Percentiles rank a stretch among this genome's conserved stretches.
Evolutionary conservation across 73 alveolate genomes (phyloP).

Genomic region (Paraurostyla sp.): DNA sequence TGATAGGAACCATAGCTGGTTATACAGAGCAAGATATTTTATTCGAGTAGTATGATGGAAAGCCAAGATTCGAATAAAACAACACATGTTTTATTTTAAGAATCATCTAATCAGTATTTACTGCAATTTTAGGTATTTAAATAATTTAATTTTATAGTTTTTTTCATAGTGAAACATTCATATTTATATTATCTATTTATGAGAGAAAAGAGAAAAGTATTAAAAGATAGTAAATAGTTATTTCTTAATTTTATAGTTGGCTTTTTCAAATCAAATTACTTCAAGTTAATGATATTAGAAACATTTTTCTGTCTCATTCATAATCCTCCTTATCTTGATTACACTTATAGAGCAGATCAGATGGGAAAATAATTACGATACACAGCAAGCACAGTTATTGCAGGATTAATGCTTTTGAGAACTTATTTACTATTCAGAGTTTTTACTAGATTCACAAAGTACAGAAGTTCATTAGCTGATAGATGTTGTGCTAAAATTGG

Average conservation of each 20-base stretch:
- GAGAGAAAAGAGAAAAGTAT: constrained; percentile 24
- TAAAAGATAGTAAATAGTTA: constrained; percentile 1
- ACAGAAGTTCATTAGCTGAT: constrained; percentile 56
- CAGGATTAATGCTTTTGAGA: constrained; percentile 54
- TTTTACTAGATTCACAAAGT: constrained; percentile 55
- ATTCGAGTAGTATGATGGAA: not conserved
- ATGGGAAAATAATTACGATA: constrained; percentile 64
- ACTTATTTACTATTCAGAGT: constrained; percentile 40
- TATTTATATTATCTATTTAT: not conserved
- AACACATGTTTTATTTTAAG: not conserved
- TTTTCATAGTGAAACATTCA: not conserved
- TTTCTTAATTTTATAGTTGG: constrained; percentile 29
- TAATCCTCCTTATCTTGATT: constrained; percentile 36
- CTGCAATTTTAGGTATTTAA: not conserved
- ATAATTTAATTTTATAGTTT: not conserved
- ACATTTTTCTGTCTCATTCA: not conserved
- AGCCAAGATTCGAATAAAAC: constrained; percentile 10
- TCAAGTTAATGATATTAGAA: constrained; percentile 21
- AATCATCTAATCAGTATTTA: not conserved
- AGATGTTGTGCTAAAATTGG: constrained; percentile 61
- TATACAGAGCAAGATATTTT: not conserved
- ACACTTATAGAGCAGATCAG: constrained; percentile 10
- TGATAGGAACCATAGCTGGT: not conserved
- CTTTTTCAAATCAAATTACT: constrained; percentile 2
- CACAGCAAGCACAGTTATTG: not conserved